A percentile compares a stretch with the other conserved stretches of the same genome.
phyloP scores from a whole-genome alignment of 148 eudicot species.

The Vaccinium macrocarpon region DNA sequence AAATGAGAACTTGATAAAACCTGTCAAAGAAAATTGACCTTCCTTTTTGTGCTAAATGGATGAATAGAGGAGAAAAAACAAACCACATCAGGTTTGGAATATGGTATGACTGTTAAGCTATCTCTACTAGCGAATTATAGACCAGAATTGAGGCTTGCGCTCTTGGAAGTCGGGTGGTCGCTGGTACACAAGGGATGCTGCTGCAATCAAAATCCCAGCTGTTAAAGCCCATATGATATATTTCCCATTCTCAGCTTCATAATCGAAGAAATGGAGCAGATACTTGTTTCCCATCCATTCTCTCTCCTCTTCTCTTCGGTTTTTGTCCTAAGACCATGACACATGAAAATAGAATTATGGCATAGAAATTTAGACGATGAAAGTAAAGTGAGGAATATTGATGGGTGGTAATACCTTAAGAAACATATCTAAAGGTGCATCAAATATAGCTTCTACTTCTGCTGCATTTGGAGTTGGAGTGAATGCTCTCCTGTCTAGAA shows the following conservation, averaged over 20 bases:
- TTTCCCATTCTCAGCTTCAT: slow-evolving; percentile 33
- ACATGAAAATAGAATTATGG: neutral
- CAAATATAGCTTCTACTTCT: slow-evolving; percentile 73
- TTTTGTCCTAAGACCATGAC: slow-evolving; percentile 46
- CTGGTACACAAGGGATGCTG: slow-evolving; percentile 70
- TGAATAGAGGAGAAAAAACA: neutral
- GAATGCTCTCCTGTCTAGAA: slow-evolving; percentile 53
- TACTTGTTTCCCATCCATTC: slow-evolving; percentile 74
- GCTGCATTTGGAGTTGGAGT: slow-evolving; percentile 51
- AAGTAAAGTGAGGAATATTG: neutral
- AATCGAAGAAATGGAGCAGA: slow-evolving; percentile 70
- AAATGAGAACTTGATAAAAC: neutral
- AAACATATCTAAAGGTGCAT: slow-evolving; percentile 76
- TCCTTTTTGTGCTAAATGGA: neutral
- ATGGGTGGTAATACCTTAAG: slow-evolving; percentile 28
- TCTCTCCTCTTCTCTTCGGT: slow-evolving; percentile 57
- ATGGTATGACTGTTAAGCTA: neutral
- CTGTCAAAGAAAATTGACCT: neutral
- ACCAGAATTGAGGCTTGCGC: slow-evolving; percentile 55
- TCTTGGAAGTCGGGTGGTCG: slow-evolving; percentile 52
- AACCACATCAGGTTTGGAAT: neutral
- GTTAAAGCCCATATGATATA: slow-evolving; percentile 72
- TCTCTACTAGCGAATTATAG: slow-evolving; percentile 11
- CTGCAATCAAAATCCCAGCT: slow-evolving; percentile 70
- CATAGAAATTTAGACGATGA: too few relatives aligned